Percentiles rank a stretch among this genome's conserved stretches.
phyloP scores from a whole-genome alignment of 495 filamentous ascomycete species.

The Podospora comata region DNA sequence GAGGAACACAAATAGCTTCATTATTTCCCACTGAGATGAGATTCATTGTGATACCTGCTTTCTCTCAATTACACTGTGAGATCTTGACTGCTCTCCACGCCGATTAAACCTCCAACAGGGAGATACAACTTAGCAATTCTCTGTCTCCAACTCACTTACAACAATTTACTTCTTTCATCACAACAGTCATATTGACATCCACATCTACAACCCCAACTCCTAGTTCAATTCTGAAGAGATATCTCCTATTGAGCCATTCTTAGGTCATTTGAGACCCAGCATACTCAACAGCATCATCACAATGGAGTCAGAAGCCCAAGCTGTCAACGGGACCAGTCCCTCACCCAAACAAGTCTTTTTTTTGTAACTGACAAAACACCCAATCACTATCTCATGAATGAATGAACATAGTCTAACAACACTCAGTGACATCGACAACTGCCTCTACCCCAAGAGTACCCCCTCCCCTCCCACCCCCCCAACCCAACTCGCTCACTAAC shows the following conservation, averaged over 20 bases:
- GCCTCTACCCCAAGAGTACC: constrained; percentile 66
- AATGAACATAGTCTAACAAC: constrained; percentile 12
- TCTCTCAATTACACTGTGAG: not conserved
- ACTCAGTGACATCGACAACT: constrained; percentile 88
- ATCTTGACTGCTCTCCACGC: not conserved
- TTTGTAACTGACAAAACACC: constrained; percentile 37
- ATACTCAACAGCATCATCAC: not conserved
- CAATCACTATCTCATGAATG: not conserved
- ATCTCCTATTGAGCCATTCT: not conserved
- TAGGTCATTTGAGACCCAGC: not conserved
- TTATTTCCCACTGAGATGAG: not conserved
- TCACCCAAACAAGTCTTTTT: constrained; percentile 42
- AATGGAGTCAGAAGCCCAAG: constrained; percentile 13
- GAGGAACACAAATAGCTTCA: not conserved
- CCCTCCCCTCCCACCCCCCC: not conserved
- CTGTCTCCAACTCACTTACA: constrained; percentile 1
- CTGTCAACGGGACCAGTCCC: constrained; percentile 13
- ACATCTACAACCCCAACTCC: not conserved
- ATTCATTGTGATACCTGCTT: not conserved
- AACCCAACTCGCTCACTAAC: not conserved
- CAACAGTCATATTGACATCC: not conserved
- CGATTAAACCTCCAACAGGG: not conserved
- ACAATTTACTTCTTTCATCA: not conserved
- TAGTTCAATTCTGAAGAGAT: not conserved
- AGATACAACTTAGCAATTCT: not conserved